Evolutionary conservation across 805 yeast genomes (phyloP).

Genomic region (Candida nitratophila): DNA sequence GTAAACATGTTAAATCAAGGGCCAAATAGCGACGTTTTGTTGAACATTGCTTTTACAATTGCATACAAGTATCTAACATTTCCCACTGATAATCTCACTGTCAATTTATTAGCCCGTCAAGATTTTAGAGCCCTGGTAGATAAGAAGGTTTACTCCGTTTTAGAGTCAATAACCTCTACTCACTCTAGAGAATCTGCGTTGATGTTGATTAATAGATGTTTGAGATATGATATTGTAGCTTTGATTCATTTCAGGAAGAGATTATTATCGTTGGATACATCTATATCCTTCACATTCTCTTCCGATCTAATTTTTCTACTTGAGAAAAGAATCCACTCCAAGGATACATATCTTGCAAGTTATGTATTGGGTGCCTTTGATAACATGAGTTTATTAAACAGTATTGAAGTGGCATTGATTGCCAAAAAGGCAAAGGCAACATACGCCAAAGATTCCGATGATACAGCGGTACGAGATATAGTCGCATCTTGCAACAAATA

Average conservation of each 20-base stretch:
- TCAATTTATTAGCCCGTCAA: constrained; percentile 33
- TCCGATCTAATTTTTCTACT: constrained; percentile 20
- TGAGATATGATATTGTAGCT: constrained; percentile 18
- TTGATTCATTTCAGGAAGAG: constrained; percentile 16
- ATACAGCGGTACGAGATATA: constrained; percentile 13
- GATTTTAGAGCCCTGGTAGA: constrained; percentile 45
- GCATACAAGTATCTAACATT: constrained; percentile 4
- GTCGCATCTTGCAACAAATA: constrained; percentile 20
- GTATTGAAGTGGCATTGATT: constrained; percentile 17
- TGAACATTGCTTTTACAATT: constrained; percentile 17
- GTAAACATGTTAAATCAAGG: constrained; percentile 25
- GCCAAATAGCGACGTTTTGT: constrained; percentile 17
- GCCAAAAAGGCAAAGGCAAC: constrained; percentile 9
- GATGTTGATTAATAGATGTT: constrained; percentile 11
- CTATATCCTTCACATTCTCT: constrained; percentile 12
- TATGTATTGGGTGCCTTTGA: constrained; percentile 12
- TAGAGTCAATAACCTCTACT: constrained; percentile 14
- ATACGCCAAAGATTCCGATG: constrained; percentile 1
- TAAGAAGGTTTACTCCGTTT: constrained; percentile 28
- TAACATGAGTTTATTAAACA: constrained; percentile 11
- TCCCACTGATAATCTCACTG: constrained; percentile 19
- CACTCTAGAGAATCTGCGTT: constrained; percentile 6
- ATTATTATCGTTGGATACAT: constrained; percentile 9
- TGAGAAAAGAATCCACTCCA: constrained; percentile 12
- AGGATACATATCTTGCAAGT: constrained; percentile 11